Evolutionary conservation across 176 grass and related monocot species (phyloP).

Genomic region (Zoysia pacifica): DNA sequence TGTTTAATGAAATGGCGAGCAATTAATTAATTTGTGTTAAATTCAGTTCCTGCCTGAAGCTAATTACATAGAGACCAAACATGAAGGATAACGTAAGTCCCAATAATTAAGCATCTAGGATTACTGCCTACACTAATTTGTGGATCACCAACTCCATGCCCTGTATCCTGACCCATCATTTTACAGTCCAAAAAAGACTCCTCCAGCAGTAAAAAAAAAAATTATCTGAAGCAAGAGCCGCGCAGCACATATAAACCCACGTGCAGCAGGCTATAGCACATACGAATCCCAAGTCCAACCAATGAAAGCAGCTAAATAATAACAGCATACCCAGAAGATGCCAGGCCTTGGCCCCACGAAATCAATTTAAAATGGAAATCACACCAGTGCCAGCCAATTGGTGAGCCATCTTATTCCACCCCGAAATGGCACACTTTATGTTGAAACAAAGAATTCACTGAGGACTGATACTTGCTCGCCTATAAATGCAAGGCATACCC

Average conservation of each 20-base stretch:
- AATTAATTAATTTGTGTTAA: not conserved
- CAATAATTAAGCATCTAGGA: not conserved
- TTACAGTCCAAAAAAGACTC: not conserved
- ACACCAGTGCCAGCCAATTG: not conserved
- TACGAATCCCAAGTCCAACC: slow-evolving; percentile 9
- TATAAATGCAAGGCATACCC: slow-evolving; percentile 47
- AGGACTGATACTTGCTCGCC: slow-evolving; percentile 22
- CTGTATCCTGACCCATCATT: not conserved
- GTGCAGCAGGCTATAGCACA: slow-evolving; percentile 4
- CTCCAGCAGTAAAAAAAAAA: not conserved
- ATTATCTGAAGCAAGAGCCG: not conserved
- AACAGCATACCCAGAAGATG: slow-evolving; percentile 33
- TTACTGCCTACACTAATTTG: not conserved
- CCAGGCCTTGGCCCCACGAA: not conserved
- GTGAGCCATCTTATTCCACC: slow-evolving; percentile 30
- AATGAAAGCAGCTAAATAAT: slow-evolving; percentile 5
- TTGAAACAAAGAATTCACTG: slow-evolving; percentile 29
- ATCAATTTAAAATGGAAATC: slow-evolving; percentile 36
- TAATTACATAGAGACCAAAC: not conserved
- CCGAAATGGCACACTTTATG: slow-evolving; percentile 41
- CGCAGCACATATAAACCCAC: not conserved
- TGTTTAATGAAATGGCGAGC: not conserved
- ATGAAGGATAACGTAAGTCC: not conserved
- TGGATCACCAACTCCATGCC: not conserved
- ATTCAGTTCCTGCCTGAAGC: not conserved